A percentile compares a stretch with the other conserved stretches of the same genome.
phyloP scores from a whole-genome alignment of 1,139 yeast genomes.

The Debaryomyces subglobosus region DNA sequence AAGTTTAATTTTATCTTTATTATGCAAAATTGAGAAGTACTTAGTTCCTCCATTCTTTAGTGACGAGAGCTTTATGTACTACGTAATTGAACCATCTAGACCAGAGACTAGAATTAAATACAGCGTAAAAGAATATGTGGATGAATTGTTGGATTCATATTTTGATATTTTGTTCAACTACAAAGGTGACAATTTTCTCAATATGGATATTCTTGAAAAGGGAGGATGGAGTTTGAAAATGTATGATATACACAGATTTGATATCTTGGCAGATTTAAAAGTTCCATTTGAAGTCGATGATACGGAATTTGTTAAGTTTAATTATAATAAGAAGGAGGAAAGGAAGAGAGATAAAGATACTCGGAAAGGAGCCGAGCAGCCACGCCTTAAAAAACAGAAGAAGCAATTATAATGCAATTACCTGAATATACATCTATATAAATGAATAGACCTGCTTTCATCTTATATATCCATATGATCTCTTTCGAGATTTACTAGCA shows the following conservation, averaged over 20 bases:
- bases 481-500: slow-evolving; percentile 42
- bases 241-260: slow-evolving; percentile 28
- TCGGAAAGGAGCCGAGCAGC: slow-evolving; percentile 9
- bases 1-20: slow-evolving; percentile 44
- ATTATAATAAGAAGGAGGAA: slow-evolving; percentile 7
- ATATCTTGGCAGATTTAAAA: slow-evolving; percentile 28
- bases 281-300: slow-evolving; percentile 22
- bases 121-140: slow-evolving; percentile 44
- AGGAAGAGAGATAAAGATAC: slow-evolving; percentile 8
- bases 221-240: slow-evolving; percentile 46
- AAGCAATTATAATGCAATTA: background rate
- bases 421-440: slow-evolving; percentile 1
- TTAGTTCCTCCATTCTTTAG: slow-evolving; percentile 52
- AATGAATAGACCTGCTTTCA: slow-evolving; percentile 1
- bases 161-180: slow-evolving; percentile 18
- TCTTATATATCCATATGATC: slow-evolving; percentile 36
- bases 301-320: slow-evolving; percentile 12
- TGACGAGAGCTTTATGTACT: slow-evolving; percentile 47
- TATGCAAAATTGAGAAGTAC: slow-evolving; percentile 20
- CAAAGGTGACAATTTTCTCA: slow-evolving; percentile 10
- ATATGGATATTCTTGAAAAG: slow-evolving; percentile 29
- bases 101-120: slow-evolving; percentile 43
- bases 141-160: slow-evolving; percentile 33
- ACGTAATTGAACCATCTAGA: slow-evolving; percentile 31
- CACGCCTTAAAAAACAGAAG: slow-evolving; percentile 9